Base-by-base conservation (phyloP, 2,329 filamentous ascomycete genomes). In the Beauveria sp. region DNA sequence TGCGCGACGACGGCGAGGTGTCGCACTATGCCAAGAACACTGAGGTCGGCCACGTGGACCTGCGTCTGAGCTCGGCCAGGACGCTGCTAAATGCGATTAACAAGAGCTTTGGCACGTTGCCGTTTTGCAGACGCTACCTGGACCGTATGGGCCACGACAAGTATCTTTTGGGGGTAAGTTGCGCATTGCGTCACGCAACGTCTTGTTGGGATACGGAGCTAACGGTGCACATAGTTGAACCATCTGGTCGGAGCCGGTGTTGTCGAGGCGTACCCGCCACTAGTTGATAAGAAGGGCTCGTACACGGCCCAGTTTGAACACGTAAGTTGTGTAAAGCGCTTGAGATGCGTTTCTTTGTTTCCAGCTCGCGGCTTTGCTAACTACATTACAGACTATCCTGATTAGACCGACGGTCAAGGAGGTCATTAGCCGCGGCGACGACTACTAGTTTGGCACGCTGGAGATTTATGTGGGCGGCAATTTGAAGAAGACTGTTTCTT, bases 301-400 rank as follows among this genome's bases (percentile, higher is more conserved):
- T 96, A 96, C 75, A 96, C 92, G 28, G 93, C 93, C 66, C 93
- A 97, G 74, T 96, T 87, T 72, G 93, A 97, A 80, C 93, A 97
- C 79, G 92, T 96, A 78, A 83, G 89, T 84, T 62, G 14, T 24
- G 2, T 7, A 9, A 3, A 6, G 18, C n/a, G n/a, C n/a, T 26
- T 8, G 7, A 20, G 1, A 31, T 65, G 34, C 55, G 28, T 45
- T 18, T 26, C 34, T 20, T 24, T 42, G 20, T 34, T 9, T 42
- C 9, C 31, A 5, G 46, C 12, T 18, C 26, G n/a, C 60, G 57
- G 42, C 42, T 59, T 55, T 62, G 51, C 66, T 68, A 59, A 64
- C 62, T 31, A 42, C 18, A 28, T 22, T 38, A 1, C 64, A 91
- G 88, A 90, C 89, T 40, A 89, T 93, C 67, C 75, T 93, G 66